Base-by-base conservation (phyloP, 1,284 basidiomycete genomes). In the Mrakiaceae sp. region DNA sequence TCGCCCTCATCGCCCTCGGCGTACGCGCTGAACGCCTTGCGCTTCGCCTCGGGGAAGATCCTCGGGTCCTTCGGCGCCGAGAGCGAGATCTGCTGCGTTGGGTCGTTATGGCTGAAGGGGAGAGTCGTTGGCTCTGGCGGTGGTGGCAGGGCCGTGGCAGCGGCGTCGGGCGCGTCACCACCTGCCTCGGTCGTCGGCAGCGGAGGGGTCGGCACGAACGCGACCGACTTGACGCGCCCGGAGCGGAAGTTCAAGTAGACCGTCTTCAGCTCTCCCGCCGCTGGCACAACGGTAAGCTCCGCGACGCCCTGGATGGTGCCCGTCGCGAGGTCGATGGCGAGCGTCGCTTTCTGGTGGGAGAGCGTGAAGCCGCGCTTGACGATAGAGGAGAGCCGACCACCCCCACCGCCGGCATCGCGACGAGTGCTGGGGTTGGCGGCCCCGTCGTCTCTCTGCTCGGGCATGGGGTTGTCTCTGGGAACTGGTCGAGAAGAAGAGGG, bases 1-100 rank as follows among this genome's bases (percentile, higher is more conserved):
- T 98, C 96, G 67, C 96, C 95, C 73, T 96, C 89, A 68, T 93
- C 90, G 55, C 86, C 84, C 71, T 98, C 94, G 65, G 90, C 85
- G 54, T 92, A 80, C 0, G 93, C 89, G 0, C 90, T 85, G 78
- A 92, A 98, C 46, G 96, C 77, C 77, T 87, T 89, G 63, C 95
- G 84, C 80, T 97, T 98, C 68, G 96, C 81, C 74, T 97, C 95
- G 6, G 92, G 90, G 77, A 97, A 93, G 53, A 84, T 82, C 71
- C 93, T 90, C 65, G 90, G 87, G 72, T 97, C 91, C 68, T 85
- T 82, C 4, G 87, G 80, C 66, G 89, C 85, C 42, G 77, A 83
- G 65, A 88, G 81, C 54, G 79, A 81, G 69, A 90, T 80, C 64
- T 83, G 85, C 40, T 84, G 80, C 43, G 91, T 80, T 2, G 90